Evolutionary conservation across 2,329 filamentous ascomycete species (phyloP), one percentile per base, ranked within the genome.

Genomic region (Sphaerulina populicola): DNA sequence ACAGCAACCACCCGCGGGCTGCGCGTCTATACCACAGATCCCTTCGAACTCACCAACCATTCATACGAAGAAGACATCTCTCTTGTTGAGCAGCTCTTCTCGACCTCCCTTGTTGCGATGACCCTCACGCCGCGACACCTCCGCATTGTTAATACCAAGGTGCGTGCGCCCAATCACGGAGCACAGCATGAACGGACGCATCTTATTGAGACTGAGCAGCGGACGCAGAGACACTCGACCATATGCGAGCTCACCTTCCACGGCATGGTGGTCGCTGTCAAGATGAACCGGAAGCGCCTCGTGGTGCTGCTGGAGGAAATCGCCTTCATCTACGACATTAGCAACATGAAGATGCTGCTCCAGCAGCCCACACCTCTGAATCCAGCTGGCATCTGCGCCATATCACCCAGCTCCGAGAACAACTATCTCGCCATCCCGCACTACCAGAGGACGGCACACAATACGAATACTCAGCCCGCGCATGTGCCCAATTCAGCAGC

Each of bases 241-340:
- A 97, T 98, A 68, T 98, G 93, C 79, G 93, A 98, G 70, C 86
- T 98, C 66, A 97, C 91, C 3, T 98, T 98, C 63, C 91, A 91
- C 10, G 94, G 90, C n/a, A 89, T 90, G 44, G 89, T 98, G 9
- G 80, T 97, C 37, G 90, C 91, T 15, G 88, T 98, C 53, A 86
- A 90, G 58, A 76, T 98, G 63, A 98, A 98, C 69, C 81, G 93
- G 60, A 97, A 96, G 70, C 83, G 93, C 35, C 78, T 98, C 23
- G 88, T 93, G 10, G 90, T 98, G 30, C 84, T 97, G 11, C 78
- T 97, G 51, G 93, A 98, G 68, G 89, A 95, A 62, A 86, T 95
- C 67, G 94, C 97, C 56, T 98, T 97, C 71, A 79, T 98, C 44
- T 98, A 98, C 73, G 93, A 98, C 69, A 97, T 98, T 59, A 89